phyloP scores from a whole-genome alignment of 345 rosid species.

The Jatropha curcas region DNA sequence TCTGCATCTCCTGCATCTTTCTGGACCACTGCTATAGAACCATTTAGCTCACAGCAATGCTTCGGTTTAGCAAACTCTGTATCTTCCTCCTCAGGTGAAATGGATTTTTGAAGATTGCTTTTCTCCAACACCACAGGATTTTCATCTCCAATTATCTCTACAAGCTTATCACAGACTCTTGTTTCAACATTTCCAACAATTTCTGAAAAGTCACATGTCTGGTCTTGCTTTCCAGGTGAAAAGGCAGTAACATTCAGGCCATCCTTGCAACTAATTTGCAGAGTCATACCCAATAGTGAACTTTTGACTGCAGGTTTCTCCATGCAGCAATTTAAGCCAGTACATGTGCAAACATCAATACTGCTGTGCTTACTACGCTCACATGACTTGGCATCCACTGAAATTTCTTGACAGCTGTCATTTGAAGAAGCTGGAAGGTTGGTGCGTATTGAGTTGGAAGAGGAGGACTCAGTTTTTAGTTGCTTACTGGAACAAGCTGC shows the following conservation, averaged over 20 bases:
- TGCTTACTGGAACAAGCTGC: slow-evolving; percentile 6
- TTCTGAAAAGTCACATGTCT: neutral
- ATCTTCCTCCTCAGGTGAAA: slow-evolving; percentile 6
- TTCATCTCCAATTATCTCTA: neutral
- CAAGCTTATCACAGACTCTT: slow-evolving; percentile 4
- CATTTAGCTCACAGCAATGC: slow-evolving; percentile 13
- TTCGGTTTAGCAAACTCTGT: slow-evolving; percentile 3
- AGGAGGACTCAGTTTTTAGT: slow-evolving; percentile 24
- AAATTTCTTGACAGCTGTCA: slow-evolving; percentile 22
- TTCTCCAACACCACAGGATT: slow-evolving; percentile 10
- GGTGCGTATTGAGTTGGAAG: slow-evolving; percentile 18
- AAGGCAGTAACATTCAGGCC: neutral
- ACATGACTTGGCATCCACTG: slow-evolving; percentile 17
- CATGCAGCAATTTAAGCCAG: neutral
- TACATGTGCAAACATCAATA: slow-evolving; percentile 3
- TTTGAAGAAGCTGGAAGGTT: slow-evolving; percentile 26
- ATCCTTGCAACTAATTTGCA: neutral
- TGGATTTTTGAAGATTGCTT: neutral
- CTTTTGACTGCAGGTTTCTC: slow-evolving; percentile 4
- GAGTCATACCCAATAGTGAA: neutral
- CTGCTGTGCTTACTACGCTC: slow-evolving; percentile 1
- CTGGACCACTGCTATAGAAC: slow-evolving; percentile 14
- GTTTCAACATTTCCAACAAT: neutral
- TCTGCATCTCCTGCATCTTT: slow-evolving; percentile 18
- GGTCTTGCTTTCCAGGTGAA: slow-evolving; percentile 1